A percentile compares a stretch with the other conserved stretches of the same genome.
phyloP scores from a whole-genome alignment of 306 rosid genomes.

The Abrus pulchellus region DNA sequence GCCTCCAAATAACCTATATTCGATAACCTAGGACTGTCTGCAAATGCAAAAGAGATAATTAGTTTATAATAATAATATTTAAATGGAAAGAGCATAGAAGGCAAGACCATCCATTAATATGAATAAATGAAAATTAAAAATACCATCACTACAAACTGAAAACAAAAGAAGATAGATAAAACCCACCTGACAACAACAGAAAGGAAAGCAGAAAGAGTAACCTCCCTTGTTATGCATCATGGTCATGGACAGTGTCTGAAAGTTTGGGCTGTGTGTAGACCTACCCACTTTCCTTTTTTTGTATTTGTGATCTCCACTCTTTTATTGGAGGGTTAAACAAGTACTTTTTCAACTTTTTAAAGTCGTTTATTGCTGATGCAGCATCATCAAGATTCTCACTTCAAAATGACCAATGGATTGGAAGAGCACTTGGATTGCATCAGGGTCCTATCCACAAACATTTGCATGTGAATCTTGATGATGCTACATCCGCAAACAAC shows the following conservation, averaged over 20 bases:
- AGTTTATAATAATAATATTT: slow-evolving; percentile 6
- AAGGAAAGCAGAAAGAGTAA: slow-evolving; percentile 43
- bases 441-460: slow-evolving; percentile 25
- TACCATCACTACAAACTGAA: slow-evolving; percentile 19
- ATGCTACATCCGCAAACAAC: slow-evolving; percentile 93
- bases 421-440: slow-evolving; percentile 43
- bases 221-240: slow-evolving; percentile 33
- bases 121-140: slow-evolving; percentile 21
- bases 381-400: slow-evolving; percentile 99
- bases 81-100: neutral
- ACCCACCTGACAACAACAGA: slow-evolving; percentile 56
- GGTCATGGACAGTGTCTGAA: slow-evolving; percentile 33
- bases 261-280: slow-evolving; percentile 24
- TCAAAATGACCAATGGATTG: slow-evolving; percentile 44
- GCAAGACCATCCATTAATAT: slow-evolving; percentile 36
- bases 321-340: neutral
- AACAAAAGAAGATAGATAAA: slow-evolving; percentile 20
- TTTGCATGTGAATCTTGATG: slow-evolving; percentile 96
- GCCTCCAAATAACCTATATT: slow-evolving; percentile 39
- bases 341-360: slow-evolving; percentile 33
- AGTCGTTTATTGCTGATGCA: slow-evolving; percentile 95
- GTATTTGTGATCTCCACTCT: neutral
- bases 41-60: slow-evolving; percentile 40
- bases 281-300: neutral
- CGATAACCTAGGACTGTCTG: slow-evolving; percentile 50